Percentiles rank a stretch among this genome's conserved stretches.
Evolutionary conservation across 2,329 filamentous ascomycete genomes (phyloP).

Genomic region (Aspergillus intermedius): DNA sequence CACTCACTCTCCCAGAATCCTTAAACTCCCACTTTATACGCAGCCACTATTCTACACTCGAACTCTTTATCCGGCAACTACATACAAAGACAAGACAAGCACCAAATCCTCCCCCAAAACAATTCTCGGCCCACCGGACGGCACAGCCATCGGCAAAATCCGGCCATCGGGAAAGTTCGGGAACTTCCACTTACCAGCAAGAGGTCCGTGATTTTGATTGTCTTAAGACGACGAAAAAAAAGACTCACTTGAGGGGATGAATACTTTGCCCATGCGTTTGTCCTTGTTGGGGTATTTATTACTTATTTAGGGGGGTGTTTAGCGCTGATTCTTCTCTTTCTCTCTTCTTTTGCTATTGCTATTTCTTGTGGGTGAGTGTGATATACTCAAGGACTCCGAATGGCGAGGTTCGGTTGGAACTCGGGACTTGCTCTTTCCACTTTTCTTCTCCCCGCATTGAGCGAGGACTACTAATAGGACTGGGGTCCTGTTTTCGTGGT

Average conservation of each 20-base stretch:
- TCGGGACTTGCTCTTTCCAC: neutral
- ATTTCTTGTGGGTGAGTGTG: neutral
- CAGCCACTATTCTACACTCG: too few species aligned
- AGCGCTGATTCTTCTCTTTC: slow-evolving; percentile 6
- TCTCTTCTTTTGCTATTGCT: slow-evolving; percentile 5
- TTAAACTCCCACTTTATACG: too few species aligned
- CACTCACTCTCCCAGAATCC: too few species aligned
- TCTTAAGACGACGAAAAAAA: too few species aligned
- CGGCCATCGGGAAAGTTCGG: neutral
- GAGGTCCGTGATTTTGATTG: too few species aligned
- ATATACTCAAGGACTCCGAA: neutral
- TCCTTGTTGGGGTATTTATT: slow-evolving; percentile 4
- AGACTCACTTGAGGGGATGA: neutral
- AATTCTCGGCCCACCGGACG: neutral
- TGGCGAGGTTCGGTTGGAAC: too few species aligned
- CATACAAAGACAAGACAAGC: too few species aligned
- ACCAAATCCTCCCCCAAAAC: too few species aligned
- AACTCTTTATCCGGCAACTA: too few species aligned
- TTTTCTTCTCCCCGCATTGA: neutral
- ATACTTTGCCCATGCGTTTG: neutral
- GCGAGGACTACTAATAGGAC: too few species aligned
- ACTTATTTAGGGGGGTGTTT: neutral
- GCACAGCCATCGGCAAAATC: neutral
- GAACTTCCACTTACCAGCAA: neutral
- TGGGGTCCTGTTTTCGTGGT: too few species aligned